Conservation (phyloP, 192 early-diverging fungal species). For the Coemansia sp. region DNA sequence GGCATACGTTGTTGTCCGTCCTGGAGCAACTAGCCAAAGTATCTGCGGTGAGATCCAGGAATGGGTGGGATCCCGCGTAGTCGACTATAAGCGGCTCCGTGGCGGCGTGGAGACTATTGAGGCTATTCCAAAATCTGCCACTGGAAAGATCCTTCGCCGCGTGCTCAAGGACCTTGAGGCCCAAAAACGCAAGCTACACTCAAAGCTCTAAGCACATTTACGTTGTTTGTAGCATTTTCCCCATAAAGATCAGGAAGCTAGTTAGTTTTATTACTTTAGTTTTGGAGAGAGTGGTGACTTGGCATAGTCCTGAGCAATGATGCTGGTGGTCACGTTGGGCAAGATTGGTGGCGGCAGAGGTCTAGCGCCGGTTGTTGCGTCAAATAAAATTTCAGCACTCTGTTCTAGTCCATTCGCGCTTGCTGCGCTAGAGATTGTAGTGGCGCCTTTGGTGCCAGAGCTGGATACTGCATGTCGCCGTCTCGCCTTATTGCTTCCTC, state of each 20-base stretch:
- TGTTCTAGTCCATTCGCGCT: neutral
- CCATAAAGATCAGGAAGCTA: neutral
- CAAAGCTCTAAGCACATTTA: slow-evolving; percentile 18
- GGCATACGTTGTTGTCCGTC: slow-evolving; percentile 73
- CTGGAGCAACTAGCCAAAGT: slow-evolving; percentile 35
- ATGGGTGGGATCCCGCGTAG: slow-evolving; percentile 62
- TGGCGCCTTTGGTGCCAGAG: slow-evolving; percentile 1
- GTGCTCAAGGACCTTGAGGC: slow-evolving; percentile 53
- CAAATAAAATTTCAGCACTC: neutral
- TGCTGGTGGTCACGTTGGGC: neutral
- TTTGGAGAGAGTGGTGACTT: neutral
- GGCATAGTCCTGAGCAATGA: neutral
- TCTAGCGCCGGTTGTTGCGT: neutral
- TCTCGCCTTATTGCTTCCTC: slow-evolving; percentile 10
- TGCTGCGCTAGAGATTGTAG: neutral
- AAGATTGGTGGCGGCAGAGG: neutral
- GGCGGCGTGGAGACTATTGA: slow-evolving; percentile 75
- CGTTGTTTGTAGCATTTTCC: neutral
- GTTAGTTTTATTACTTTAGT: neutral
- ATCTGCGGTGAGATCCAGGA: slow-evolving; percentile 35
- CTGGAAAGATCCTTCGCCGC: slow-evolving; percentile 81
- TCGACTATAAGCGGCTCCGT: slow-evolving; percentile 73
- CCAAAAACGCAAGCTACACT: slow-evolving; percentile 5
- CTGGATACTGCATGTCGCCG: slow-evolving; percentile 20
- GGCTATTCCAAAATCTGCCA: slow-evolving; percentile 74